Percentiles rank a stretch among this genome's conserved stretches.
Conservation (phyloP, 1,284 basidiomycete species). For the Sporisorium scitamineum region DNA sequence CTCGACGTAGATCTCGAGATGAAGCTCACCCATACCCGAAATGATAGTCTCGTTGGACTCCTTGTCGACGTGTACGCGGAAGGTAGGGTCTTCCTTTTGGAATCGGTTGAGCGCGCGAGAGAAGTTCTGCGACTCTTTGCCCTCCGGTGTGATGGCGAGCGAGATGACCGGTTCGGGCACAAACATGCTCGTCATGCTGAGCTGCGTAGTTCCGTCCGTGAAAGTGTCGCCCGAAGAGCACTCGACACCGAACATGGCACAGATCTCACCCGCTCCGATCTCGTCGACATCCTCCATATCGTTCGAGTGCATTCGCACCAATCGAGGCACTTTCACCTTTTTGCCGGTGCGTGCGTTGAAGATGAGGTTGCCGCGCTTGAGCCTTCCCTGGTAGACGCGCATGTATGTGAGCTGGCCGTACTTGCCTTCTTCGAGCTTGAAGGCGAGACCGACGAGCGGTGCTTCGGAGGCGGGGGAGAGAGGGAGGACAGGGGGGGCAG, state of each 20-base stretch:
- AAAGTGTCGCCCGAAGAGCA: constrained; percentile 99
- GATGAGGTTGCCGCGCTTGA: constrained; percentile 86
- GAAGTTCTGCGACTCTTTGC: constrained; percentile 85
- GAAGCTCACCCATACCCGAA: constrained; percentile 98
- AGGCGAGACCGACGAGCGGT: constrained; percentile 92
- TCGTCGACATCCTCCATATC: constrained; percentile 99
- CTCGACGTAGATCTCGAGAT: constrained; percentile 99
- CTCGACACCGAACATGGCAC: constrained; percentile 99
- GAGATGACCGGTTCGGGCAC: constrained; percentile 99
- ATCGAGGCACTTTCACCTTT: constrained; percentile 95
- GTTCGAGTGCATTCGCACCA: constrained; percentile 98
- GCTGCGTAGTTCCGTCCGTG: constrained; percentile 73
- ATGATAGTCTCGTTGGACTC: constrained; percentile 99
- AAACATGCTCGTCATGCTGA: constrained; percentile 87
- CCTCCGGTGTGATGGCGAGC: constrained; percentile 89
- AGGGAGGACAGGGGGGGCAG: constrained; percentile 54
- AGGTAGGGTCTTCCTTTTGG: constrained; percentile 99
- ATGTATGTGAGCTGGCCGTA: constrained; percentile 99
- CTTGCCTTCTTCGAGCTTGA: constrained; percentile 97
- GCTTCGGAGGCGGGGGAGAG: constrained; percentile 73
- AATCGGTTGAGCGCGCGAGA: constrained; percentile 96
- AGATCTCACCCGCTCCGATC: constrained; percentile 98
- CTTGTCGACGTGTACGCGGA: constrained; percentile 93
- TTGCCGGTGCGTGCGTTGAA: constrained; percentile 96
- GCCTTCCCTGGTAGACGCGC: constrained; percentile 95